Evolutionary conservation across 73 alveolate genomes (phyloP).

Genomic region (Symbiodinium pilosum): DNA sequence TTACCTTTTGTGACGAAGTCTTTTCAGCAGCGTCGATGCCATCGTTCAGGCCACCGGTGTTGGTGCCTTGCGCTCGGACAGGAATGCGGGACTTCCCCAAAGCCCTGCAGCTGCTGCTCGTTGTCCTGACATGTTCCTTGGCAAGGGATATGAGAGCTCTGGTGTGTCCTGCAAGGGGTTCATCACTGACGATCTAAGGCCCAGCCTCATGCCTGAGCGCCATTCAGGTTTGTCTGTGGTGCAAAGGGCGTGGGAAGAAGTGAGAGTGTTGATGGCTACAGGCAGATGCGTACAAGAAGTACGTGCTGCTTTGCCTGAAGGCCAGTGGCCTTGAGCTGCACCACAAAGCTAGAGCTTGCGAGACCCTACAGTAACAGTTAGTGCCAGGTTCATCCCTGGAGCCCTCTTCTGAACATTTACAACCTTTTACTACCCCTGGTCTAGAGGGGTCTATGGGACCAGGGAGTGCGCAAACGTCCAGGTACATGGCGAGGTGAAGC

Average conservation of each 20-base stretch:
- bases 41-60: background rate
- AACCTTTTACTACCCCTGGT: background rate
- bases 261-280: background rate
- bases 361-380: too few relatives aligned
- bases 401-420: too few relatives aligned
- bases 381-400: too few relatives aligned
- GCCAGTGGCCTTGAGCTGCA: background rate
- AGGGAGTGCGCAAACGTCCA: background rate
- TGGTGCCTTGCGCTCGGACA: background rate
- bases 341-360: too few relatives aligned
- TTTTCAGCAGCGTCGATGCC: background rate
- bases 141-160: too few relatives aligned
- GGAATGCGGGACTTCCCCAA: constrained; percentile 61
- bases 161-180: too few relatives aligned
- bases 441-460: background rate
- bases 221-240: constrained; percentile 27
- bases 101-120: constrained; percentile 59
- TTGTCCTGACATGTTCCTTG: constrained; percentile 46
- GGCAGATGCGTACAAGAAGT: constrained; percentile 94
- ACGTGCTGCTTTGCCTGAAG: constrained; percentile 84
- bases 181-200: background rate
- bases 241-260: background rate
- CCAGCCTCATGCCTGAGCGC: constrained; percentile 76
- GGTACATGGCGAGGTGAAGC: constrained; percentile 81
- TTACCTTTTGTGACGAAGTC: too few relatives aligned